Evolutionary conservation across 2,329 filamentous ascomycete species (phyloP).

Genomic region (Thelonectria blattea): DNA sequence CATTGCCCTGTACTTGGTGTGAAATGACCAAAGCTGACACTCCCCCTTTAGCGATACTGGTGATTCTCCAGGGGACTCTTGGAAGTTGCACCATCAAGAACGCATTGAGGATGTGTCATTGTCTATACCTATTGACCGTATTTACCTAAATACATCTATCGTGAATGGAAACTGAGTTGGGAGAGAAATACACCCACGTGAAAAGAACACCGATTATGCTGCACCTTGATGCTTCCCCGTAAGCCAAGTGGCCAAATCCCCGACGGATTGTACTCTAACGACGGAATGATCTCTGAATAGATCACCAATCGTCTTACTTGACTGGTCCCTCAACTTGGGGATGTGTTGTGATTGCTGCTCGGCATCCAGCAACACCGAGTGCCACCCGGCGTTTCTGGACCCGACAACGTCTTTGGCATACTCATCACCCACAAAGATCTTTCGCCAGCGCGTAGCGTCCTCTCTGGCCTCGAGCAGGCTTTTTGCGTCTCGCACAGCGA

Average conservation of each 20-base stretch:
- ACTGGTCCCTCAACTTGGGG: constrained; percentile 13
- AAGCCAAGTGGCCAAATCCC: constrained; percentile 21
- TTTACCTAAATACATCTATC: too few species aligned
- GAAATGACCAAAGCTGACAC: too few species aligned
- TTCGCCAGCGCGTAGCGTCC: constrained; percentile 14
- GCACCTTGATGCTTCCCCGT: not conserved
- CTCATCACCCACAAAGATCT: constrained; percentile 30
- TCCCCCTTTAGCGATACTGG: too few species aligned
- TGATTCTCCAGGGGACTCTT: too few species aligned
- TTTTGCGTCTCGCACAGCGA: constrained; percentile 13
- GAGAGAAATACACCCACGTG: not conserved
- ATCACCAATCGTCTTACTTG: not conserved
- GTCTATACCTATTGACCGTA: too few species aligned
- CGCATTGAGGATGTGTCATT: too few species aligned
- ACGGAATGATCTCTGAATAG: constrained; percentile 9
- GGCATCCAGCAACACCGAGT: constrained; percentile 22
- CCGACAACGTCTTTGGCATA: constrained; percentile 29
- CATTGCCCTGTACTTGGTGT: too few species aligned
- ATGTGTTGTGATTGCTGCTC: constrained; percentile 13
- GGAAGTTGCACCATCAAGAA: too few species aligned
- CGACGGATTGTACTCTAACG: constrained; percentile 21
- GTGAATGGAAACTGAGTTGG: not conserved
- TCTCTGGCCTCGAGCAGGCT: not conserved
- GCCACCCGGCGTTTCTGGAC: constrained; percentile 24
- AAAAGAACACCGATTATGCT: not conserved